Percentiles rank a stretch among this genome's conserved stretches.
phyloP scores from a whole-genome alignment of 177 flowering plant species.

The Telopea speciosissima region DNA sequence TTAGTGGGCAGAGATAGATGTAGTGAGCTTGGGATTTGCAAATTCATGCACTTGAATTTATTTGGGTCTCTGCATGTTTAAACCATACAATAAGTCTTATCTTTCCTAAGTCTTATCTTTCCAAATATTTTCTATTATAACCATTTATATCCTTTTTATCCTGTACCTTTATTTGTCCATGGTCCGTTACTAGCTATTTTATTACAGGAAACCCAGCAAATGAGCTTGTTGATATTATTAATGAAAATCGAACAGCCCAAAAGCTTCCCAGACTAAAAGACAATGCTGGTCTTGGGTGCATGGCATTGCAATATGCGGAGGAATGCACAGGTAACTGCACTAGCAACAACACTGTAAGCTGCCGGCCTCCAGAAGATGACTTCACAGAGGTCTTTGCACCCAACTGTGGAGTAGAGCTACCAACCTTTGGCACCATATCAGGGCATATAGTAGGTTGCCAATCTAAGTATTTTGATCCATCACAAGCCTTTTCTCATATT shows the following conservation, averaged over 20 bases:
- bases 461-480: constrained; percentile 50
- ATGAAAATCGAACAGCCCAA: constrained; percentile 57
- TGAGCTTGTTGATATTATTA: constrained; percentile 64
- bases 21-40: neutral
- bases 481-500: constrained; percentile 44
- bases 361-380: constrained; percentile 59
- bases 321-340: constrained; percentile 66
- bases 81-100: neutral
- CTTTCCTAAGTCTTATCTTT: neutral
- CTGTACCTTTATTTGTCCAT: neutral
- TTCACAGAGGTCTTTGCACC: constrained; percentile 84
- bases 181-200: neutral
- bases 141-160: neutral
- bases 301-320: constrained; percentile 71
- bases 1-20: neutral
- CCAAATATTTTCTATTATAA: neutral
- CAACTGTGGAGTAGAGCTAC: constrained; percentile 91
- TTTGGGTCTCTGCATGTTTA: neutral
- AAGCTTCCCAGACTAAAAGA: constrained; percentile 43
- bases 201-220: constrained; percentile 69
- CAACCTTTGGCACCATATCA: constrained; percentile 62
- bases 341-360: constrained; percentile 39
- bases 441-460: constrained; percentile 65
- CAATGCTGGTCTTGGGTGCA: constrained; percentile 82
- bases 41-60: neutral